These are phyloP conservation scores for Dioszegia hungarica DNA, from an alignment of 768 basidiomycete species.

Conservation along the genomic window DNA sequence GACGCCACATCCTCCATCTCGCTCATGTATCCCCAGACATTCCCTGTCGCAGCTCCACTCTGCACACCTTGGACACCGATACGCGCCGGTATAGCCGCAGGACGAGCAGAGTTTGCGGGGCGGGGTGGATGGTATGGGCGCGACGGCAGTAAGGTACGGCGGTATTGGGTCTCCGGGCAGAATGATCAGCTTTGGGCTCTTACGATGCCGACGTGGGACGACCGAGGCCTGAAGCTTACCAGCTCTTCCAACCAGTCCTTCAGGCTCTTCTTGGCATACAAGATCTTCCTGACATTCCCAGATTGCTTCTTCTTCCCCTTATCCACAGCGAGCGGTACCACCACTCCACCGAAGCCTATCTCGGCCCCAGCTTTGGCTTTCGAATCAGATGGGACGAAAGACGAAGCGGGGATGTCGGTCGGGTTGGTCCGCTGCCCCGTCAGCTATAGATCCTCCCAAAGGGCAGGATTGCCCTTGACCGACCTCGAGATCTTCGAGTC, in stretches of 20 bases:
- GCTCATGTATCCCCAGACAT: slow-evolving; percentile 37
- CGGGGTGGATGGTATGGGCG: slow-evolving; percentile 24
- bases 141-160: slow-evolving; percentile 26
- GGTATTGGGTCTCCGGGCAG: slow-evolving; percentile 24
- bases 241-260: slow-evolving; percentile 45
- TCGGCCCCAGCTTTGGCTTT: not conserved
- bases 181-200: not conserved
- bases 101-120: slow-evolving; percentile 40
- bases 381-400: slow-evolving; percentile 21
- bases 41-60: slow-evolving; percentile 40
- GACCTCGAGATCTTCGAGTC: slow-evolving; percentile 45
- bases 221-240: slow-evolving; percentile 16
- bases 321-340: not conserved
- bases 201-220: not conserved
- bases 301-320: slow-evolving; percentile 40
- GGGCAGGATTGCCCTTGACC: too few relatives aligned
- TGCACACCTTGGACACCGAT: slow-evolving; percentile 37
- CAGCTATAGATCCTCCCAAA: not conserved
- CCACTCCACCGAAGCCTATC: not conserved
- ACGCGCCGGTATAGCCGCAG: slow-evolving; percentile 43
- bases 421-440: slow-evolving; percentile 41
- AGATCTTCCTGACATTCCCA: slow-evolving; percentile 36
- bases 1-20: slow-evolving; percentile 45
- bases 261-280: slow-evolving; percentile 39
- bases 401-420: slow-evolving; percentile 40